A percentile compares a stretch with the other conserved stretches of the same genome.
These are phyloP conservation scores for Cryptococcus amylolentus DNA, from an alignment of 1,284 basidiomycete species.

Conservation along the genomic window DNA sequence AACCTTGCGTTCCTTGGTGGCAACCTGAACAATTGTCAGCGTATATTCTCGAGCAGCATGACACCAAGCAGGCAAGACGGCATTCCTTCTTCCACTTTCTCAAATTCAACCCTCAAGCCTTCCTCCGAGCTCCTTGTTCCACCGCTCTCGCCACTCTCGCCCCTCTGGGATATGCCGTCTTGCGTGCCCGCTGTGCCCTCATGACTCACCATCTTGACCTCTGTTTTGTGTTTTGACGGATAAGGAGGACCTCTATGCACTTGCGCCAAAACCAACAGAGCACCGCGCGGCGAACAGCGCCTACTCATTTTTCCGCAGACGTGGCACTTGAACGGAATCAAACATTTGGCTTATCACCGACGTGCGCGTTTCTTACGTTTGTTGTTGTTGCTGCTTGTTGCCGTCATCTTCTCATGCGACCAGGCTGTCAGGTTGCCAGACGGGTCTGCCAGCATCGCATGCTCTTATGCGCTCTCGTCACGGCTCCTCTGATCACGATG, in stretches of 20 bases:
- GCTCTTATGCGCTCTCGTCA: too few species aligned
- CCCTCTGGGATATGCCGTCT: neutral
- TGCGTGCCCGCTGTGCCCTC: neutral
- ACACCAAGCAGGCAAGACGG: neutral
- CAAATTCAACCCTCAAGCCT: neutral
- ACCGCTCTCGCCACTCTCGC: neutral
- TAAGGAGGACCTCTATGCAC: neutral
- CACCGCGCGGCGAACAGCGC: too few species aligned
- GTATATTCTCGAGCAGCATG: neutral
- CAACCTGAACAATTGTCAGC: slow-evolving; percentile 16
- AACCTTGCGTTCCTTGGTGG: slow-evolving; percentile 25
- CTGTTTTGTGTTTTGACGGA: slow-evolving; percentile 11
- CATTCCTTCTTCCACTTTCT: neutral
- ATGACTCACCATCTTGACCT: slow-evolving; percentile 19
- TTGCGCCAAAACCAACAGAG: too few species aligned
- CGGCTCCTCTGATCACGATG: too few species aligned
- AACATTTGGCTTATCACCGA: too few species aligned
- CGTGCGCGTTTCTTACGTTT: too few species aligned
- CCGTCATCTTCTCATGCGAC: too few species aligned
- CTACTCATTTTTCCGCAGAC: too few species aligned
- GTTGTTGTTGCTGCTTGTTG: too few species aligned
- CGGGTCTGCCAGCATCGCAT: too few species aligned
- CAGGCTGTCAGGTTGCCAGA: too few species aligned
- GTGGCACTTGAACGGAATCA: too few species aligned
- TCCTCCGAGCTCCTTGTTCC: neutral